Percentiles rank a stretch among this genome's conserved stretches.
Evolutionary conservation across 2,329 filamentous ascomycete genomes (phyloP).

Genomic region (Phoma sp.): DNA sequence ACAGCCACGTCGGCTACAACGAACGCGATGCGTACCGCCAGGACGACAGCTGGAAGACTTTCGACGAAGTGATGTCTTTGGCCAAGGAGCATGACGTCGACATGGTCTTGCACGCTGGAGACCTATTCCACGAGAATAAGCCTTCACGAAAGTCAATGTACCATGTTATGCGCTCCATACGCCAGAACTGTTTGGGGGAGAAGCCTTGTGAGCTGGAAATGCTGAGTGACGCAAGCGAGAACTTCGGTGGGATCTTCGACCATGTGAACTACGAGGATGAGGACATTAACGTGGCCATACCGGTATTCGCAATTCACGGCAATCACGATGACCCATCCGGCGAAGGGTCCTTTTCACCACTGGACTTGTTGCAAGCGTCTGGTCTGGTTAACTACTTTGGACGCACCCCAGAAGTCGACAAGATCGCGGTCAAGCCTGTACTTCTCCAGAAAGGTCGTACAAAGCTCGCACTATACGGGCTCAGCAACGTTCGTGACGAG

Average conservation of each 20-base stretch:
- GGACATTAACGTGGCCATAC: constrained; percentile 96
- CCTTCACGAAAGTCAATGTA: constrained; percentile 95
- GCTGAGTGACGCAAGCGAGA: constrained; percentile 88
- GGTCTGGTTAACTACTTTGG: constrained; percentile 97
- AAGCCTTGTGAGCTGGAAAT: constrained; percentile 96
- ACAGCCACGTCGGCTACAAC: constrained; percentile 97
- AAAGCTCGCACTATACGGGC: constrained; percentile 89
- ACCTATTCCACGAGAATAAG: constrained; percentile 98
- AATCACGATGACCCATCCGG: constrained; percentile 99
- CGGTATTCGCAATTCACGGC: constrained; percentile 97
- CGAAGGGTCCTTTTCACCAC: constrained; percentile 87
- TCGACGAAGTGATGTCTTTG: constrained; percentile 92
- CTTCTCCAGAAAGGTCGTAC: constrained; percentile 92
- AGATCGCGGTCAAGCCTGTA: constrained; percentile 90
- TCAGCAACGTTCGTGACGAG: constrained; percentile 97
- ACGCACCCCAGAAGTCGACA: constrained; percentile 88
- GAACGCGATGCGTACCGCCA: constrained; percentile 94
- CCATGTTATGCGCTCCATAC: constrained; percentile 93
- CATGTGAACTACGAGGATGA: constrained; percentile 98
- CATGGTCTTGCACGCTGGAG: constrained; percentile 94
- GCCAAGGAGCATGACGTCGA: constrained; percentile 91
- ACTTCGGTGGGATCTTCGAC: constrained; percentile 86
- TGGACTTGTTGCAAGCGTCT: constrained; percentile 89
- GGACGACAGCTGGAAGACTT: constrained; percentile 95
- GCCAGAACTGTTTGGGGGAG: constrained; percentile 92